phyloP scores from a whole-genome alignment of 2,329 filamentous ascomycete genomes.

The Aspergillus puulaauensis region DNA sequence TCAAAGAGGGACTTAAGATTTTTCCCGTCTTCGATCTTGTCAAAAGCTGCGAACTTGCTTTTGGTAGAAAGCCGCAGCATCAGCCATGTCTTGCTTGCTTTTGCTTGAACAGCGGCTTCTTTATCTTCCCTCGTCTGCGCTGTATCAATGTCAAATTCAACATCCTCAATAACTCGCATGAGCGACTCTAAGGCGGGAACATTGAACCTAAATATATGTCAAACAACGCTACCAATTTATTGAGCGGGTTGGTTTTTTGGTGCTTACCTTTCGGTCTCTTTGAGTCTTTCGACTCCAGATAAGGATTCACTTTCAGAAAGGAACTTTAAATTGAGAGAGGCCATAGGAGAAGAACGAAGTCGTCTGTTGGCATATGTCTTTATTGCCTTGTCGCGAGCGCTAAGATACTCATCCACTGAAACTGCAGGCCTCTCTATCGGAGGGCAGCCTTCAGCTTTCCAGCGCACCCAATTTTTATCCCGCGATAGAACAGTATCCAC shows the following conservation, averaged over 20 bases:
- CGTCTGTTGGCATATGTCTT: conserved; percentile 70
- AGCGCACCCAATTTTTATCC: conserved; percentile 98
- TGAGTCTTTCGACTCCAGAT: conserved; percentile 68
- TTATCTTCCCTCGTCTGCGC: conserved; percentile 65
- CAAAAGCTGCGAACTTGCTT: conserved; percentile 73
- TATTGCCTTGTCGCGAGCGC: conserved; percentile 65
- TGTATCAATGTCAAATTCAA: conserved; percentile 85
- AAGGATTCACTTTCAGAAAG: conserved; percentile 65
- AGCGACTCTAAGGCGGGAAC: conserved; percentile 71
- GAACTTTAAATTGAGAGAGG: conserved; percentile 75
- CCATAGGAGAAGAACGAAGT: conserved; percentile 66
- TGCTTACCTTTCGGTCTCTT: conserved; percentile 56
- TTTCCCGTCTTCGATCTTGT: conserved; percentile 82
- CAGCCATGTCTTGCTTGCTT: conserved; percentile 88
- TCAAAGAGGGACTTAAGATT: conserved; percentile 58
- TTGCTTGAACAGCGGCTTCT: conserved; percentile 63
- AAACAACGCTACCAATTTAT: conserved; percentile 9
- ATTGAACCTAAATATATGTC: conserved; percentile 52
- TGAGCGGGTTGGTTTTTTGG: background rate
- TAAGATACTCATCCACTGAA: conserved; percentile 65
- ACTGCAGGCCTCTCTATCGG: conserved; percentile 77
- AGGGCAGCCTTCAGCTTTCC: conserved; percentile 94
- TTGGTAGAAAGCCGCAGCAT: conserved; percentile 77
- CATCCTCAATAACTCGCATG: conserved; percentile 70
- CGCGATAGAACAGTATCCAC: conserved; percentile 92